Evolutionary conservation across 257 asterid genomes (phyloP).

Genomic region (Solanum appendiculatum): DNA sequence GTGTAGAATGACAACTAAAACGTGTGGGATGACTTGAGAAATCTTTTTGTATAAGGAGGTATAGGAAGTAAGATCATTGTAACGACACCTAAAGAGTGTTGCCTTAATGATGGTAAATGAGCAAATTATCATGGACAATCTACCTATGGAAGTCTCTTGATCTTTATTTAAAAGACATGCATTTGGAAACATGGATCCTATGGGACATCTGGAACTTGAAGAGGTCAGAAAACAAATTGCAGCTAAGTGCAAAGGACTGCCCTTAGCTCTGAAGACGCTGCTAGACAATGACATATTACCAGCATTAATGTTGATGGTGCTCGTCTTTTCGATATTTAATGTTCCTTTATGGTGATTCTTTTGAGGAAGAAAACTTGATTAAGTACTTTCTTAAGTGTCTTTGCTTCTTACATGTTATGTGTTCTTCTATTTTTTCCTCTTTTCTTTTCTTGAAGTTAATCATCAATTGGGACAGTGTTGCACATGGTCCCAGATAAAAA

Average conservation of each 20-base stretch:
- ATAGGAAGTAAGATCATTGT: slow-evolving; percentile 45
- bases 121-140: not conserved
- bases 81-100: slow-evolving; percentile 39
- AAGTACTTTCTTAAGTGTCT: too few species aligned
- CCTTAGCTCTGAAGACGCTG: too few species aligned
- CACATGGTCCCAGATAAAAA: too few species aligned
- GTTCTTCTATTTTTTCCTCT: too few species aligned
- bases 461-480: too few species aligned
- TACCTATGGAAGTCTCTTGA: not conserved
- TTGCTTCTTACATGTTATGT: too few species aligned
- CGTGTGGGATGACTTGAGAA: slow-evolving; percentile 17
- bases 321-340: too few species aligned
- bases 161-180: too few species aligned
- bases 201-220: not conserved
- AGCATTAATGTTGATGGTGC: not conserved
- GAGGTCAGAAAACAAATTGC: too few species aligned
- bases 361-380: too few species aligned
- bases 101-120: slow-evolving; percentile 25
- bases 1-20: slow-evolving; percentile 38
- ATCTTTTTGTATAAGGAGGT: slow-evolving; percentile 18
- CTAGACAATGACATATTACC: not conserved
- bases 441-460: too few species aligned
- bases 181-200: not conserved
- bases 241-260: not conserved
- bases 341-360: too few species aligned